These are phyloP conservation scores for Solanum corneliomulleri DNA, from an alignment of 257 asterid genomes.

Conservation along the genomic window DNA sequence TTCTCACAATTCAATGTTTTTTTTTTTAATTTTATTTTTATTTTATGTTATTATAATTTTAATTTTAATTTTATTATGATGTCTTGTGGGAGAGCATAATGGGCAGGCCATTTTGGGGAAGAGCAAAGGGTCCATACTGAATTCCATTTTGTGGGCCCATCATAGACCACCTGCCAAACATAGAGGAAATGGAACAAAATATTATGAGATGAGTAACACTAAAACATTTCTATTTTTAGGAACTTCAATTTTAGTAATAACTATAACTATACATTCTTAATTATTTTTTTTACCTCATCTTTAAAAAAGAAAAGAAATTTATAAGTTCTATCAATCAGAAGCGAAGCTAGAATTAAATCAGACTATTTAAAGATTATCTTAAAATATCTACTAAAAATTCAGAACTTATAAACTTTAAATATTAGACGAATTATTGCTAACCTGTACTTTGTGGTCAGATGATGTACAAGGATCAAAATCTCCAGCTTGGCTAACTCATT, in stretches of 20 bases:
- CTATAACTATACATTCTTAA: not conserved
- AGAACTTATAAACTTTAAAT: not conserved
- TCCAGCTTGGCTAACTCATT: constrained; percentile 92
- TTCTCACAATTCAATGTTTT: not conserved
- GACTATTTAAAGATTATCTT: rapidly evolving
- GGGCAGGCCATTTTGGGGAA: constrained; percentile 83
- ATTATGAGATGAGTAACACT: not conserved
- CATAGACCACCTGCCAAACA: constrained; percentile 56
- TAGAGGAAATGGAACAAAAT: constrained; percentile 3
- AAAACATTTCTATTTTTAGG: constrained; percentile 8
- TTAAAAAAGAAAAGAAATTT: too few relatives aligned
- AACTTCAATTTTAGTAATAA: not conserved
- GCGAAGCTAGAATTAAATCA: not conserved
- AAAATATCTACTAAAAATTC: not conserved
- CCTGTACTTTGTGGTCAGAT: constrained; percentile 92
- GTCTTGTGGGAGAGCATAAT: constrained; percentile 36
- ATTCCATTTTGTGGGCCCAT: constrained; percentile 75
- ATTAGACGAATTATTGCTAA: not conserved
- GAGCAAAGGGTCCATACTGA: constrained; percentile 78
- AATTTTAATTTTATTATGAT: not conserved
- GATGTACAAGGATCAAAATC: constrained; percentile 75
- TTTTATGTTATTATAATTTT: not conserved
- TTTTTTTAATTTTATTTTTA: not conserved
- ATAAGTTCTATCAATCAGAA: not conserved
- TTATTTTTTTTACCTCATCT: not conserved